Evolutionary conservation across 257 asterid species (phyloP), one percentile per base, ranked within the genome.

Genomic region (Nicotiana obtusifolia): DNA sequence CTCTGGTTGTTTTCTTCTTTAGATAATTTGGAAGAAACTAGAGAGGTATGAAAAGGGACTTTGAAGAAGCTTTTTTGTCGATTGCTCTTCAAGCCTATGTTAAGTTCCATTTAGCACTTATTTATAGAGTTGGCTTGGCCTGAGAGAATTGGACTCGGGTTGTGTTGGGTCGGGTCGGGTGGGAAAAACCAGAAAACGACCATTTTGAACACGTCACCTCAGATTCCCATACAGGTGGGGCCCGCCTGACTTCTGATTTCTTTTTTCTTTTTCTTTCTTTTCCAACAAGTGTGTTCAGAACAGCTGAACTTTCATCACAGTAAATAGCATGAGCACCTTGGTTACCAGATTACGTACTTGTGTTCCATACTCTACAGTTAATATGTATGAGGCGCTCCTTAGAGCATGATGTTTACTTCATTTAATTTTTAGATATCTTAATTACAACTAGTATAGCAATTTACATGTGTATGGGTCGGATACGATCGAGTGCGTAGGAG

Each of bases 61-160:
- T 56, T 52, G 86, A 80, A 71, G 88, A 86, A 24, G 89, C 67
- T 84, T 33, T 84, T 52, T 47, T 5, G 10, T 26, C 60, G 82
- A 66, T 83, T 68, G 83, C 78, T 86, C 84, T 87, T 86, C 93
- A 93, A 91, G 95, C 97, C 90, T 81, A 89, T 80, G 88, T 56
- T 84, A 64, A 82, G 89, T 44, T 82, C 17, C 78, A 41, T 78
- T 7, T 30, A 47, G 79, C 78, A 76, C 69, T 86, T 86, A 93
- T 91, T 90, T 94, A 94, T 90, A 91, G 90, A 49, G 24, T 47
- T 14, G 3, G 20, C 2, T 22, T 41, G 49, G 49, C 13, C 13
- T 2, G 49, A 9, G 3, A 41, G 13, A 41, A 41, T 41, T 41
- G 49, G 49, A 41, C 13, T 41, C 49, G 13, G 49, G 13, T 41